Evolutionary conservation across 2,329 filamentous ascomycete genomes (phyloP).

Genomic region (Tolypocladium sp.): DNA sequence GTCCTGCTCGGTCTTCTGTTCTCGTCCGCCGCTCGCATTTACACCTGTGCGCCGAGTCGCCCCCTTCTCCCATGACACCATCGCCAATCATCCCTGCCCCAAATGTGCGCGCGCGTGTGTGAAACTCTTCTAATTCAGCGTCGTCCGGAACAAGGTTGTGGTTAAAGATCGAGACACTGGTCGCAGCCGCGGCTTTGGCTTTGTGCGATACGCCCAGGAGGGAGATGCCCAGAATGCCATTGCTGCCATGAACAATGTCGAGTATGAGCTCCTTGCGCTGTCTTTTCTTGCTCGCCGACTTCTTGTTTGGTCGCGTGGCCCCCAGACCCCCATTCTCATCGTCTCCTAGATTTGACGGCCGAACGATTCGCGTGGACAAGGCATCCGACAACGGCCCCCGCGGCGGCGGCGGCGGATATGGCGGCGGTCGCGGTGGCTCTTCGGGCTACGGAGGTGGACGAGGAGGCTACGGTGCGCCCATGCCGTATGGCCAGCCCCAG

Average conservation of each 20-base stretch:
- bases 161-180: slow-evolving; percentile 97
- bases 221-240: slow-evolving; percentile 71
- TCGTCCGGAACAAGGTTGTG: slow-evolving; percentile 57
- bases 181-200: slow-evolving; percentile 94
- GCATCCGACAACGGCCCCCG: slow-evolving; percentile 71
- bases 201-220: slow-evolving; percentile 79
- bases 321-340: slow-evolving; percentile 2
- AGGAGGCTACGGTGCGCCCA: slow-evolving; percentile 34
- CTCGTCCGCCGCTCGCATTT: neutral
- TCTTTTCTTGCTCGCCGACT: slow-evolving; percentile 9
- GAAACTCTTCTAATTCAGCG: slow-evolving; percentile 9
- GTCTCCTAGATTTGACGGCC: slow-evolving; percentile 71
- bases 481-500: slow-evolving; percentile 26
- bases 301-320: neutral
- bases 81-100: neutral
- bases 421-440: slow-evolving; percentile 27
- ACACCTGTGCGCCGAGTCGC: neutral
- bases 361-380: slow-evolving; percentile 90
- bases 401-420: slow-evolving; percentile 24
- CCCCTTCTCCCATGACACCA: neutral
- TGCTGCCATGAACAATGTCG: slow-evolving; percentile 73
- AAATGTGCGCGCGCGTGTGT: slow-evolving; percentile 6
- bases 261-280: slow-evolving; percentile 49
- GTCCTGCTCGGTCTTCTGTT: slow-evolving; percentile 27
- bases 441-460: slow-evolving; percentile 32